phyloP scores from a whole-genome alignment of 768 basidiomycete genomes.

The Antrodiella citrinella region DNA sequence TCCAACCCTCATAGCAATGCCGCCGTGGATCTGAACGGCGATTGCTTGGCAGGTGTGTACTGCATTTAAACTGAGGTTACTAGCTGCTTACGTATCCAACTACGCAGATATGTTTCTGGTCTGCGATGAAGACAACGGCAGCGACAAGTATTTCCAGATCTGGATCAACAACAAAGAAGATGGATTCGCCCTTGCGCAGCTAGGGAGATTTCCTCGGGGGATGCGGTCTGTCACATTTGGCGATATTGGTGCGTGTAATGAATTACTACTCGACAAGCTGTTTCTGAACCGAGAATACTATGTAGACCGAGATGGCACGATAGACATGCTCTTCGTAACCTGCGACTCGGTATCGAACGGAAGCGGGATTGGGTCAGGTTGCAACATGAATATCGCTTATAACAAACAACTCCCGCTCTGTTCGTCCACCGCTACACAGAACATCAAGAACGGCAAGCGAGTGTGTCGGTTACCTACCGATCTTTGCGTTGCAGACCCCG shows the following conservation, averaged over 20 bases:
- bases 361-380: constrained; percentile 67
- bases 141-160: constrained; percentile 71
- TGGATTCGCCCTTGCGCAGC: constrained; percentile 64
- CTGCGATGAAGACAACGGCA: constrained; percentile 54
- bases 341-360: constrained; percentile 63
- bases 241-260: constrained; percentile 73
- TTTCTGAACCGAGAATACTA: no score
- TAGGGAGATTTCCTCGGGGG: constrained; percentile 65
- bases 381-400: constrained; percentile 86
- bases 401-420: constrained; percentile 88
- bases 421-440: constrained; percentile 41
- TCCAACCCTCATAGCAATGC: constrained; percentile 92
- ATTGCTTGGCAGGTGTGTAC: constrained; percentile 80
- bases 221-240: constrained; percentile 80
- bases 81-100: neutral
- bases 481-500: constrained; percentile 75
- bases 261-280: neutral
- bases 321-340: constrained; percentile 89
- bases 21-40: constrained; percentile 89
- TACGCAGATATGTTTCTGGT: constrained; percentile 73
- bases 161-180: constrained; percentile 82
- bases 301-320: constrained; percentile 88
- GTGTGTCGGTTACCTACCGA: constrained; percentile 69
- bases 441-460: constrained; percentile 39
- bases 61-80: neutral